Conservation (phyloP, 352 stramenopile species). For the Peronospora destructor region DNA sequence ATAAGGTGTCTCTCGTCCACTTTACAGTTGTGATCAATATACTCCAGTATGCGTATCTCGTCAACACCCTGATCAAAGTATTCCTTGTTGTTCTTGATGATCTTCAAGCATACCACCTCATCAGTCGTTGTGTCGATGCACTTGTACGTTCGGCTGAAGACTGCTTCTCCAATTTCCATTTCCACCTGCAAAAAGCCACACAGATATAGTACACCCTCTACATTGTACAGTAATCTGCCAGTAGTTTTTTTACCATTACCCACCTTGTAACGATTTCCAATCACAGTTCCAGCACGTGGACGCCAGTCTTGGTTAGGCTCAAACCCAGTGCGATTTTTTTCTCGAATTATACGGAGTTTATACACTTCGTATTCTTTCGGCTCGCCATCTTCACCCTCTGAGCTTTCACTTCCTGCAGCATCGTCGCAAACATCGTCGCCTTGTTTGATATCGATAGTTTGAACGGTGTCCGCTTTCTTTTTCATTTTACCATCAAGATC, state of each 20-base stretch:
- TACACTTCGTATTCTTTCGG: conserved; percentile 64
- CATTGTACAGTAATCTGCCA: neutral
- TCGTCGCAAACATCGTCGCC: conserved; percentile 12
- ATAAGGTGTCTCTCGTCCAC: conserved; percentile 91
- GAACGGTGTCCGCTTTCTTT: conserved; percentile 21
- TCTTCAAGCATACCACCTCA: conserved; percentile 92
- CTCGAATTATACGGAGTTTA: conserved; percentile 60
- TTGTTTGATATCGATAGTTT: conserved; percentile 32
- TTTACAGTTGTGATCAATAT: conserved; percentile 68
- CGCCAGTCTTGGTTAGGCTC: conserved; percentile 73
- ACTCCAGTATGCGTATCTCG: conserved; percentile 72
- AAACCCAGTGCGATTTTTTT: conserved; percentile 77
- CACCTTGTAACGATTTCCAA: conserved; percentile 64
- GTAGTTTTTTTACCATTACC: neutral
- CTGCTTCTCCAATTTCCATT: conserved; percentile 66
- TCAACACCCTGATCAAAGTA: conserved; percentile 96
- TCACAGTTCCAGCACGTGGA: conserved; percentile 44
- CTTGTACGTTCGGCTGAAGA: conserved; percentile 83
- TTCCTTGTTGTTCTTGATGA: conserved; percentile 99
- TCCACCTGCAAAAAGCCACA: conserved; percentile 39
- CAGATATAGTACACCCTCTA: conserved; percentile 5
- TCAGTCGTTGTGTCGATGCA: conserved; percentile 52
- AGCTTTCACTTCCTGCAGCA: conserved; percentile 26
- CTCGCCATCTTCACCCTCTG: conserved; percentile 32
- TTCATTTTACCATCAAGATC: conserved; percentile 24